phyloP scores from a whole-genome alignment of 2,329 filamentous ascomycete species.

The Rutstroemia sp. region DNA sequence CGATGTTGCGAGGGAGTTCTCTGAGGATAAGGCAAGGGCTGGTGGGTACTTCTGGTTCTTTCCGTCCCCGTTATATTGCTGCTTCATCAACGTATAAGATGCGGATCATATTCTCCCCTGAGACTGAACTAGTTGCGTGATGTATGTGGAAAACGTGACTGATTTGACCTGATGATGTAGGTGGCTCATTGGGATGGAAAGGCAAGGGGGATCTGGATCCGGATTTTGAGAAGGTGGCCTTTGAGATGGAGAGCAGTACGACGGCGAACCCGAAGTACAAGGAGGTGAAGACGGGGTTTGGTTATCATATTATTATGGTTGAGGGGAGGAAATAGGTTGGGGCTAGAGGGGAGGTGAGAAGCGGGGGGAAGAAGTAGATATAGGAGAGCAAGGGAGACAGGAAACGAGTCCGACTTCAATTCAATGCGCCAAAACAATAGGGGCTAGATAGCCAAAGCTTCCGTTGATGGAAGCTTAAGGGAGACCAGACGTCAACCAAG shows the following conservation, averaged over 20 bases:
- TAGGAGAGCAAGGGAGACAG: neutral
- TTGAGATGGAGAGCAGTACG: slow-evolving; percentile 58
- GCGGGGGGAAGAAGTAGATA: neutral
- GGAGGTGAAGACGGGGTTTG: slow-evolving; percentile 67
- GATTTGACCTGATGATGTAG: slow-evolving; percentile 32
- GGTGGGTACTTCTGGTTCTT: slow-evolving; percentile 33
- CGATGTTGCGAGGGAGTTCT: slow-evolving; percentile 63
- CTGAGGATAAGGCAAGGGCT: slow-evolving; percentile 68
- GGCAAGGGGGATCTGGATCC: slow-evolving; percentile 58
- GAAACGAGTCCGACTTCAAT: no score
- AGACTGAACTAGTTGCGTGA: no score
- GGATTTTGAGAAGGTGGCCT: slow-evolving; percentile 67
- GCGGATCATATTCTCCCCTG: no score
- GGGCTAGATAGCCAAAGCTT: no score
- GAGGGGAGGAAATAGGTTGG: slow-evolving; percentile 28
- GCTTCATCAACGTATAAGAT: neutral
- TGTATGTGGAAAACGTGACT: neutral
- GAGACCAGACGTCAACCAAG: neutral
- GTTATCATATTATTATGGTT: slow-evolving; percentile 78
- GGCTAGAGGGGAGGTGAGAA: neutral
- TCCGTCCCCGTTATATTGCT: neutral
- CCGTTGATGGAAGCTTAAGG: neutral
- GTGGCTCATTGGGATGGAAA: slow-evolving; percentile 68
- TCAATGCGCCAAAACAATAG: no score
- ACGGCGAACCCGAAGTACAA: slow-evolving; percentile 56